A percentile compares a stretch with the other conserved stretches of the same genome.
phyloP scores from a whole-genome alignment of 148 eudicot genomes.

The Cornus florida region DNA sequence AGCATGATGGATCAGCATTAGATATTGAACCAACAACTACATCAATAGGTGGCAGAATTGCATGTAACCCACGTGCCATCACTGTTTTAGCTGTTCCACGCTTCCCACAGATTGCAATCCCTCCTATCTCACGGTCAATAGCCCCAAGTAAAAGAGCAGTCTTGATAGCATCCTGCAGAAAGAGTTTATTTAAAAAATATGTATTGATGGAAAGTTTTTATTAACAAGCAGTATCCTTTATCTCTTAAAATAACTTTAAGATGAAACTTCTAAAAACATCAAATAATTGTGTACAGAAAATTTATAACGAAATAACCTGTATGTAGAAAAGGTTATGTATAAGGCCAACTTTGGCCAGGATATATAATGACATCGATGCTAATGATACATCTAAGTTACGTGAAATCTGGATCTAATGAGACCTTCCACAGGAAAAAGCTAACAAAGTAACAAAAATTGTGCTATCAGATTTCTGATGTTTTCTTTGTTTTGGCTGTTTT shows the following conservation, averaged over 20 bases:
- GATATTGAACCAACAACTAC: constrained; percentile 79
- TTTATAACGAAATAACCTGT: background rate
- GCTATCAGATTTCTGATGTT: background rate
- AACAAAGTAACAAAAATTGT: background rate
- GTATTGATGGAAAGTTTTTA: background rate
- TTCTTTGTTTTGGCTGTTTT: background rate
- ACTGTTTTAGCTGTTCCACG: constrained; percentile 98
- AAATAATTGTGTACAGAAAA: background rate
- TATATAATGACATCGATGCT: background rate
- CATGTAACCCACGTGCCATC: constrained; percentile 99
- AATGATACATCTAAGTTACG: background rate
- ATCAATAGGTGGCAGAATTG: constrained; percentile 95
- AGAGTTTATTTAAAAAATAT: background rate
- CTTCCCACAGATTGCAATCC: constrained; percentile 93
- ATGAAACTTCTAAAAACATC: background rate
- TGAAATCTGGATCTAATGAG: background rate
- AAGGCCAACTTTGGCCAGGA: background rate
- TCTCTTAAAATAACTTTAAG: background rate
- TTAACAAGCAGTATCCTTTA: background rate
- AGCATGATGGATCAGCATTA: constrained; percentile 93
- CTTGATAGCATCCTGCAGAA: constrained; percentile 86
- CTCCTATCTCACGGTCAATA: constrained; percentile 93
- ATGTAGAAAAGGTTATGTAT: background rate
- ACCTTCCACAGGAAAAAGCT: background rate
- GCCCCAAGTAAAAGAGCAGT: constrained; percentile 97